phyloP scores from a whole-genome alignment of 148 eudicot genomes.

The Hydrangea macrophylla region DNA sequence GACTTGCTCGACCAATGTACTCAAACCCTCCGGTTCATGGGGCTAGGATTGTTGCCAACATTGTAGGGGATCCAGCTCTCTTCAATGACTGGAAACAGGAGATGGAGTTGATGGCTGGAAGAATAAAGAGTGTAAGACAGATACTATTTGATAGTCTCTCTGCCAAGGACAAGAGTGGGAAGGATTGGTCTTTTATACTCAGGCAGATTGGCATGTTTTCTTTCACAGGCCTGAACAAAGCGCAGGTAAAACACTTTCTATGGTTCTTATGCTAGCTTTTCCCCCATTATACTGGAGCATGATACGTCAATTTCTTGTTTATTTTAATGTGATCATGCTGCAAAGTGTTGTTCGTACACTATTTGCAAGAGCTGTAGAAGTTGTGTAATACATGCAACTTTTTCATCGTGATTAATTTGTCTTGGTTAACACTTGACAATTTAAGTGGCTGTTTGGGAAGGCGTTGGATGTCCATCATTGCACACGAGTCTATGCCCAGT shows the following conservation, averaged over 20 bases:
- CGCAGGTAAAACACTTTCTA: constrained; percentile 52
- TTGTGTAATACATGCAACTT: neutral
- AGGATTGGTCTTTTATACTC: constrained; percentile 93
- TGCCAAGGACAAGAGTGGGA: constrained; percentile 74
- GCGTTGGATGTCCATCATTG: no score
- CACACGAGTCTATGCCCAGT: no score
- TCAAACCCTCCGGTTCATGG: constrained; percentile 97
- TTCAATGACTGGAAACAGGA: constrained; percentile 86
- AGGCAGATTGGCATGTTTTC: constrained; percentile 95
- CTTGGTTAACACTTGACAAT: neutral
- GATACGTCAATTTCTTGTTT: neutral
- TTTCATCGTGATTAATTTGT: neutral
- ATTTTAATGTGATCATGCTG: neutral
- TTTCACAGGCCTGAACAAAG: constrained; percentile 81
- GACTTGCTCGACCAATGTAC: constrained; percentile 96
- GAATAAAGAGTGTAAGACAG: constrained; percentile 73
- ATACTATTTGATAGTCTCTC: constrained; percentile 60
- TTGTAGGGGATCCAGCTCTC: constrained; percentile 64
- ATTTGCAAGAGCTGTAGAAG: neutral
- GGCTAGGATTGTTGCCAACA: constrained; percentile 84
- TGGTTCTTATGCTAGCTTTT: neutral
- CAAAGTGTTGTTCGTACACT: neutral
- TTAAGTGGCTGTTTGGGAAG: no score
- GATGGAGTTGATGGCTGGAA: constrained; percentile 93
- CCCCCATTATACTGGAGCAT: neutral